Base-by-base conservation (phyloP, 129 eudicot species). In the Artemisia argyi region DNA sequence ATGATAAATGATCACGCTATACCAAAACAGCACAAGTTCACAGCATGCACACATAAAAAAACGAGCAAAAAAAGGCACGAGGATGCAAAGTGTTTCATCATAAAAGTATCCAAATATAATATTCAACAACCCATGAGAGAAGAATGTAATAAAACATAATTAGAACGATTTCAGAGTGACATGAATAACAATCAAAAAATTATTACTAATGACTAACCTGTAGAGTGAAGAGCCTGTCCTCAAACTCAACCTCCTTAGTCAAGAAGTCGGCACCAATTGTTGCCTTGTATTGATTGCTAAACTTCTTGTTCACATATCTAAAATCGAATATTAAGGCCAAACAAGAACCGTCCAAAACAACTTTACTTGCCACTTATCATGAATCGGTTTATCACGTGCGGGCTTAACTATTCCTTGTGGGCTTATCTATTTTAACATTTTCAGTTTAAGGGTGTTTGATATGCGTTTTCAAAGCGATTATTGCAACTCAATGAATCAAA, bases 191-290 rank as follows among this genome's bases (percentile, higher is more conserved):
- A 75, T 11, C 61, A 46, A 60, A 62, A 3, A 39, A 66, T 13
- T 35, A 58, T n/a, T 17, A 66, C 66, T 42, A 54, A 82, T 0
- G 5, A 73, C 81, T 49, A 60, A 90, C 98, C 97, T 93, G 98
- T 42, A 93, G 84, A 82, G 98, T 93, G 84, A 93, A 93, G 63
- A 93, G 98, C 79, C 98, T 81, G 48, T 93, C 98, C 73, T 93
- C 98, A 77, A 90, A 93, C 73, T 93, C 92, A 73, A 93, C 96
- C 80, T 93, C 98, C 81, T 93, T 93, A 13, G 98, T 93, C 92
- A 93, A 80, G 90, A 93, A 93, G 87, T 93, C 98, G 11, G 98
- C 98, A 61, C 98, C 98, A 28, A 92, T 92, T 2, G 98, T 92
- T 3, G 98, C 98, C 91, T 92, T 93, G 89, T 93, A 93, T 24